Evolutionary conservation across 495 filamentous ascomycete species (phyloP).

Genomic region (Tetracladium setigerum): DNA sequence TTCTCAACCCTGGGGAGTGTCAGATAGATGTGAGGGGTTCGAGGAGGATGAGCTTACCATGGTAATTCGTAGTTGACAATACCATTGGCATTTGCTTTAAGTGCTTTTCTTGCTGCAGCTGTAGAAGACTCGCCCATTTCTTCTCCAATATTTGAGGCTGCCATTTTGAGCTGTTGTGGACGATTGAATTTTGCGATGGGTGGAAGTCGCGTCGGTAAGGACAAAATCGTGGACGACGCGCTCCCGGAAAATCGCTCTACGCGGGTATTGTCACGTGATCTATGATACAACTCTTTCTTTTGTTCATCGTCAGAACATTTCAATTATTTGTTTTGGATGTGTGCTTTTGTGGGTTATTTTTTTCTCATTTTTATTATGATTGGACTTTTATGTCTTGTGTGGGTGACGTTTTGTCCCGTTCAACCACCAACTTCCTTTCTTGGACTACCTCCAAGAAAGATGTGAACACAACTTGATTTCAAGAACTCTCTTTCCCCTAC

Average conservation of each 20-base stretch:
- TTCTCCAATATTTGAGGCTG: slow-evolving; percentile 11
- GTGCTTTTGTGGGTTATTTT: too few species aligned
- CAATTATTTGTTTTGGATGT: too few species aligned
- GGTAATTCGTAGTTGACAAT: slow-evolving; percentile 76
- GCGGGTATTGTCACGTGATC: slow-evolving; percentile 43
- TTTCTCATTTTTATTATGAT: too few species aligned
- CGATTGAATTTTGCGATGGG: background rate
- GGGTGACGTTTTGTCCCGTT: too few species aligned
- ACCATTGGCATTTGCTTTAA: slow-evolving; percentile 54
- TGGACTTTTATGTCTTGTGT: too few species aligned
- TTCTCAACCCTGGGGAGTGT: slow-evolving; percentile 79
- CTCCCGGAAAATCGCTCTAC: slow-evolving; percentile 15
- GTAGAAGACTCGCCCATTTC: slow-evolving; percentile 69
- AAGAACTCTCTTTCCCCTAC: background rate
- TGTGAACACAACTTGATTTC: too few species aligned
- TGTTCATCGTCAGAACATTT: too few species aligned
- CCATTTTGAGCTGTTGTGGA: slow-evolving; percentile 5
- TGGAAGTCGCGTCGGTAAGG: slow-evolving; percentile 1
- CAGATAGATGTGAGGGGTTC: slow-evolving; percentile 13
- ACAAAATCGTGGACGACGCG: slow-evolving; percentile 7
- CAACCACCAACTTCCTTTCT: too few species aligned
- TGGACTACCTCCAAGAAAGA: too few species aligned
- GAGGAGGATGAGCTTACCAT: slow-evolving; percentile 52
- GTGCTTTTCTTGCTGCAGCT: slow-evolving; percentile 57
- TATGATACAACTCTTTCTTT: too few species aligned